Conservation (phyloP, 176 grass and related monocot genomes). For the Phyllostachys edulis region DNA sequence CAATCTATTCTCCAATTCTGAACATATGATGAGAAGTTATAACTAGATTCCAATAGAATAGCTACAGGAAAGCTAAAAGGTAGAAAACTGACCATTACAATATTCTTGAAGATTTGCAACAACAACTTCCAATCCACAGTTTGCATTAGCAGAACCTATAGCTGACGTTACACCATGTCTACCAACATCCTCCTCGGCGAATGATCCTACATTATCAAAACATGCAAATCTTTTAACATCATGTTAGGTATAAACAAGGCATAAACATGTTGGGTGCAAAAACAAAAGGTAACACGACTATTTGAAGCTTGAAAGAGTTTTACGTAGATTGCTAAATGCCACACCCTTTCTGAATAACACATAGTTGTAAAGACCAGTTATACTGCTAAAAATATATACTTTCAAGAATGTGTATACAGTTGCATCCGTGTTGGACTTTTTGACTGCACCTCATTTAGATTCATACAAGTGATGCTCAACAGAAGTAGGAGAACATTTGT, state of each 20-base stretch:
- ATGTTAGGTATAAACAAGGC: not conserved
- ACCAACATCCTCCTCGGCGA: conserved; percentile 95
- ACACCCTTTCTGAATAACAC: not conserved
- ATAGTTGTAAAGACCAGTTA: not conserved
- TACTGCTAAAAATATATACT: conserved; percentile 4
- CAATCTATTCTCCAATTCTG: too few relatives aligned
- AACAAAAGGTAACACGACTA: not conserved
- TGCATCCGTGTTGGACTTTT: not conserved
- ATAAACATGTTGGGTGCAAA: not conserved
- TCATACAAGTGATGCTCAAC: not conserved
- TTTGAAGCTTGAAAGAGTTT: conserved; percentile 11
- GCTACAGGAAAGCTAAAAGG: too few relatives aligned
- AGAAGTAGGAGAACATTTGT: conserved; percentile 1
- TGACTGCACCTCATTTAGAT: not conserved
- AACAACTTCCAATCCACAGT: conserved; percentile 96
- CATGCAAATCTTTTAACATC: not conserved
- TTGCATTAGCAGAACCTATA: conserved; percentile 93
- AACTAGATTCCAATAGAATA: too few relatives aligned
- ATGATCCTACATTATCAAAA: conserved; percentile 67
- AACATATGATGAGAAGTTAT: too few relatives aligned
- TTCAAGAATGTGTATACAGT: too few relatives aligned
- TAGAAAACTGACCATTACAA: too few relatives aligned
- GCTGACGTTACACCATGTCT: conserved; percentile 77
- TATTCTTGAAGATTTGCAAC: conserved; percentile 99
- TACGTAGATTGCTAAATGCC: conserved; percentile 6